Conservation (phyloP, 2,329 filamentous ascomycete genomes). For the Fusarium sp. region DNA sequence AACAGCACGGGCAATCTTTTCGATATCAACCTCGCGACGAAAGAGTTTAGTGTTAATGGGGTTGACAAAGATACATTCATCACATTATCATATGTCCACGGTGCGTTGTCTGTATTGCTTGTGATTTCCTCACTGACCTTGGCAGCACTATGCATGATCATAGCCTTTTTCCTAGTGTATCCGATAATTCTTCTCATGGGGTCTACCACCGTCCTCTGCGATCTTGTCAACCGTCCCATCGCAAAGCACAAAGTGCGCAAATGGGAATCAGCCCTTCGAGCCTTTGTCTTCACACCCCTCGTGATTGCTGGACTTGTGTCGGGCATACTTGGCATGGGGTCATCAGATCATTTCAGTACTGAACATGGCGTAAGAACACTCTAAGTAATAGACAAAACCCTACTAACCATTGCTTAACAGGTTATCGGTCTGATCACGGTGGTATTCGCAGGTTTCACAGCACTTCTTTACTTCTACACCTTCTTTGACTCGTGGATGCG, state of each 20-base stretch:
- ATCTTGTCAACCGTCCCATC: conserved; percentile 21
- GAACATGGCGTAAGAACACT: conserved; percentile 3
- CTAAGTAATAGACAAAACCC: fast-evolving
- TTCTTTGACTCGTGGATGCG: conserved; percentile 4
- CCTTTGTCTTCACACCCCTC: conserved; percentile 2
- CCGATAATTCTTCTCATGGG: conserved; percentile 13
- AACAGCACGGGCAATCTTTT: conserved; percentile 13
- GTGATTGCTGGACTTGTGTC: conserved; percentile 6
- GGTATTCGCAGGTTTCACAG: conserved; percentile 4
- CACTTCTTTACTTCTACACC: conserved; percentile 9
- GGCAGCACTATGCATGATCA: not conserved
- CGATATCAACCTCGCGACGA: not conserved
- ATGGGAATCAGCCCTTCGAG: conserved; percentile 18
- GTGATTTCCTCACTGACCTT: not conserved
- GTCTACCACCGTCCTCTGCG: conserved; percentile 8
- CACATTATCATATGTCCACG: conserved; percentile 12
- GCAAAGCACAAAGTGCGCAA: conserved; percentile 14
- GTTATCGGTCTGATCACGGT: not conserved
- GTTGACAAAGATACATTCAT: conserved; percentile 10
- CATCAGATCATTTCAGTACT: conserved; percentile 19
- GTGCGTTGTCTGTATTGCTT: fast-evolving
- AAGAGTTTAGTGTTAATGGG: conserved; percentile 8
- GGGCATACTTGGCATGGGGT: conserved; percentile 12
- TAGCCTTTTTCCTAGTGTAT: conserved; percentile 15
- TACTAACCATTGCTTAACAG: not conserved